Evolutionary conservation across 2,329 filamentous ascomycete genomes (phyloP).

Genomic region (Fusarium sp.): DNA sequence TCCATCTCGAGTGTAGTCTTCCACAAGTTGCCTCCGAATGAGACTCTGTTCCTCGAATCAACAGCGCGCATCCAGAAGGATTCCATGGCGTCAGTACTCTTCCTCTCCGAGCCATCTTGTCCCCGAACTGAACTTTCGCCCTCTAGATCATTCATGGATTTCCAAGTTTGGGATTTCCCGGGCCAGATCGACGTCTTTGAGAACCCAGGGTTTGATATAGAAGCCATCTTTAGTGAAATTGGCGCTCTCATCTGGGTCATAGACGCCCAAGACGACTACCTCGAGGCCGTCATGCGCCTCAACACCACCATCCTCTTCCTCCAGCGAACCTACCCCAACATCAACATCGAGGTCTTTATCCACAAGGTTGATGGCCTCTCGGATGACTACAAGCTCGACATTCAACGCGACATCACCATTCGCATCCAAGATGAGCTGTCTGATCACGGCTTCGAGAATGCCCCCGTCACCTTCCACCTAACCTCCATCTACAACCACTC

Average conservation of each 20-base stretch:
- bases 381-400: constrained; percentile 95
- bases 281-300: constrained; percentile 86
- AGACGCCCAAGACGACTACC: constrained; percentile 96
- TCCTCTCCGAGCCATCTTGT: not conserved
- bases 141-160: constrained; percentile 94
- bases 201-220: constrained; percentile 87
- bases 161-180: constrained; percentile 97
- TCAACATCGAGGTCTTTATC: constrained; percentile 98
- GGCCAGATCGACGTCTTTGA: constrained; percentile 91
- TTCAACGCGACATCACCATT: constrained; percentile 95
- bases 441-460: constrained; percentile 92
- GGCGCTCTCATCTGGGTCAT: constrained; percentile 98
- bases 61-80: constrained; percentile 95
- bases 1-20: constrained; percentile 99
- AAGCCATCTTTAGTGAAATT: constrained; percentile 92
- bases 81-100: constrained; percentile 80
- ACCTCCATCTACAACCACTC: constrained; percentile 99
- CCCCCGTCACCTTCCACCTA: constrained; percentile 92
- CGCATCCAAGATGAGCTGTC: constrained; percentile 95
- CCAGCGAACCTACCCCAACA: constrained; percentile 86
- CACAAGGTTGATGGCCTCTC: constrained; percentile 99
- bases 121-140: constrained; percentile 11
- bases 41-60: constrained; percentile 94
- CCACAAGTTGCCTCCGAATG: constrained; percentile 94
- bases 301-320: constrained; percentile 90